Evolutionary conservation across 2,329 filamentous ascomycete genomes (phyloP), one percentile per base, ranked within the genome.

Genomic region (Plenodomus tracheiphilus): DNA sequence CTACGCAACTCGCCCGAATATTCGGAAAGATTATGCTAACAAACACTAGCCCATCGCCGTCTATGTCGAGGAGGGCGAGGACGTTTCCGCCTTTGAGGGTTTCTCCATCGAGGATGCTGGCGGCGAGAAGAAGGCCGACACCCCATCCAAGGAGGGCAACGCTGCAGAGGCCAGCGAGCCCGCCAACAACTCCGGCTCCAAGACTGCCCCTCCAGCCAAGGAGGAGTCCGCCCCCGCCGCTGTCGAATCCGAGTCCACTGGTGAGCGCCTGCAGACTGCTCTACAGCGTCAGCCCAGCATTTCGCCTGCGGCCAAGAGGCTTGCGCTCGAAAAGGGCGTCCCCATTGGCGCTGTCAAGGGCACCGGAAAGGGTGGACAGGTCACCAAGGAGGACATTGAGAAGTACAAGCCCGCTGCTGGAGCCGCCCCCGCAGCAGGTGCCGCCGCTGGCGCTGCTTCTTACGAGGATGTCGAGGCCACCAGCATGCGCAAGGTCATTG

Each of bases 401-500:
- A 96, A 96, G 79, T 87, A 83, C 71, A 78, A 85, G 71, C 81
- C 88, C 57, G 74, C 79, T 54, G 75, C 71, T 13, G 67, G 74
- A 48, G 72, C 76, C 46, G 61, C 79, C 37, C 69, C 79, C 41
- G 68, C 77, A 25, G 75, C 79, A 39, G 73, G 77, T 19, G 76
- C 79, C 44, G 77, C 83, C 43, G 77, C 83, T 41, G 70, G 64
- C 50, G 84, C 79, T 39, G 81, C 90, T 52, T 77, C 82, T 51
- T 97, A 89, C 77, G 86, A 91, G 76, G 94, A 99, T 71, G 84
- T 84, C 54, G 89, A 91, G 56, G 84, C 92, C 64, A 88, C 82
- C 68, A 88, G 88, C 74, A 99, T 99, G 94, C 92, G 94, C 81
- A 97, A 97, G 85, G 92, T 89, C 61, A 99, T 99, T 74, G 94